phyloP scores from a whole-genome alignment of 2,329 filamentous ascomycete species.

The Esteya vermicola region DNA sequence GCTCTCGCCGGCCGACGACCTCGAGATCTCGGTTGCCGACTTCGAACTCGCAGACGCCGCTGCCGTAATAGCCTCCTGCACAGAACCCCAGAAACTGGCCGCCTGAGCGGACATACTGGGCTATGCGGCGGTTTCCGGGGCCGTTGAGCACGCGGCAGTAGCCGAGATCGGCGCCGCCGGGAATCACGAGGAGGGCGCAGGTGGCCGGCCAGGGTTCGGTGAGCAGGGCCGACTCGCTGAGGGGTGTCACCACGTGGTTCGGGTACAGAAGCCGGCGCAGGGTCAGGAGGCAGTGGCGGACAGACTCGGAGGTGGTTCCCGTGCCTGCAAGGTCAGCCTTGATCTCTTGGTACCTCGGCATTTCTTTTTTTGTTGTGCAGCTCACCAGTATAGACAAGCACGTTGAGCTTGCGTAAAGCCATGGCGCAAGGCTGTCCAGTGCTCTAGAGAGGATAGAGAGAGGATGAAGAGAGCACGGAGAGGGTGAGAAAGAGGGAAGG shows the following conservation, averaged over 20 bases:
- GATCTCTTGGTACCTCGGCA: no score
- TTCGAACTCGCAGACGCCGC: constrained; percentile 75
- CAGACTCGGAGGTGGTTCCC: constrained; percentile 76
- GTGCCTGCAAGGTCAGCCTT: constrained; percentile 43
- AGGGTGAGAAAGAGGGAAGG: neutral
- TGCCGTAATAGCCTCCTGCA: constrained; percentile 87
- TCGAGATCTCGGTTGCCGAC: constrained; percentile 68
- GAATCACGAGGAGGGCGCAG: constrained; percentile 81
- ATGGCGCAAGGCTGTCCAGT: constrained; percentile 24
- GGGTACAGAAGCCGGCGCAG: constrained; percentile 75
- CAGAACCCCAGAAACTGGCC: constrained; percentile 85
- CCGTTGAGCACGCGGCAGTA: constrained; percentile 86
- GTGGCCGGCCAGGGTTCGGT: constrained; percentile 84
- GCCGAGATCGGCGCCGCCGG: constrained; percentile 83
- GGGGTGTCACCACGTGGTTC: constrained; percentile 82
- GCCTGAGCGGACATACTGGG: constrained; percentile 71
- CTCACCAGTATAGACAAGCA: constrained; percentile 83
- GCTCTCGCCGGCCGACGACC: constrained; percentile 71
- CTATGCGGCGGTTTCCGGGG: constrained; percentile 69
- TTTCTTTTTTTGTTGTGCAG: neutral
- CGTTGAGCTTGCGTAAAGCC: constrained; percentile 63
- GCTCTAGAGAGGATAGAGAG: neutral
- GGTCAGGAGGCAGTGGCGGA: constrained; percentile 77
- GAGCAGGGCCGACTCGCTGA: constrained; percentile 63
- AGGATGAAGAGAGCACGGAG: neutral